Evolutionary conservation across 352 stramenopile species (phyloP).

Genomic region (Pythium oligandrum): DNA sequence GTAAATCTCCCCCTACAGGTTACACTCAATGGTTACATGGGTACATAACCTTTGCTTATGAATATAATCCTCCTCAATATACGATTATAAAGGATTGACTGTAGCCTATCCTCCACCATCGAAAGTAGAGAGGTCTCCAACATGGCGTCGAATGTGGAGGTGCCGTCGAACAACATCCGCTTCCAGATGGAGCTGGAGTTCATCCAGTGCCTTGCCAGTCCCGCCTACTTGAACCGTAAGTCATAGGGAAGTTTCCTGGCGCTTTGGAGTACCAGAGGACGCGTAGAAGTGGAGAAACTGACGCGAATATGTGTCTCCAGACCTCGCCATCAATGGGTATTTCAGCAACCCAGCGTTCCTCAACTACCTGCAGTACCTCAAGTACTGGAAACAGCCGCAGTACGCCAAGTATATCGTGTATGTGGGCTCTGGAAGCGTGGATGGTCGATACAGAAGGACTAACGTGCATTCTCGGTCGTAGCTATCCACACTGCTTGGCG

Average conservation of each 20-base stretch:
- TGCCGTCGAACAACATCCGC: conserved; percentile 86
- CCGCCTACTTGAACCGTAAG: conserved; percentile 87
- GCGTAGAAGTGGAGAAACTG: not conserved
- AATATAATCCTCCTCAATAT: not conserved
- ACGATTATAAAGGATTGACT: conserved; percentile 1
- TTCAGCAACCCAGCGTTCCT: conserved; percentile 89
- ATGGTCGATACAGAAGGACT: too few relatives aligned
- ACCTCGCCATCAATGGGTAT: conserved; percentile 88
- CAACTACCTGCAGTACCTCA: conserved; percentile 89
- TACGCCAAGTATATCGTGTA: conserved; percentile 91
- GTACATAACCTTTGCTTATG: too few relatives aligned
- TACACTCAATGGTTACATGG: not conserved
- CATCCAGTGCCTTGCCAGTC: conserved; percentile 87
- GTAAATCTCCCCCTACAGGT: not conserved
- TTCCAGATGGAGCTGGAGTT: conserved; percentile 94
- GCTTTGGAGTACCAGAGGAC: too few relatives aligned
- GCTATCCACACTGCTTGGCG: conserved; percentile 81
- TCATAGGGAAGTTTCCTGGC: not conserved
- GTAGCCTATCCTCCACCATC: not conserved
- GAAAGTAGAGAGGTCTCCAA: not conserved
- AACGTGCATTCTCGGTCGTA: conserved; percentile 11
- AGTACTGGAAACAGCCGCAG: conserved; percentile 91
- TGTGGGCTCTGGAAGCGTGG: conserved; percentile 2
- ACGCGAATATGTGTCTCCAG: conserved; percentile 19
- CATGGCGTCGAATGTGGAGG: conserved; percentile 29